phyloP scores from a whole-genome alignment of 2,329 filamentous ascomycete genomes.

The Paecilomyces formosus region DNA sequence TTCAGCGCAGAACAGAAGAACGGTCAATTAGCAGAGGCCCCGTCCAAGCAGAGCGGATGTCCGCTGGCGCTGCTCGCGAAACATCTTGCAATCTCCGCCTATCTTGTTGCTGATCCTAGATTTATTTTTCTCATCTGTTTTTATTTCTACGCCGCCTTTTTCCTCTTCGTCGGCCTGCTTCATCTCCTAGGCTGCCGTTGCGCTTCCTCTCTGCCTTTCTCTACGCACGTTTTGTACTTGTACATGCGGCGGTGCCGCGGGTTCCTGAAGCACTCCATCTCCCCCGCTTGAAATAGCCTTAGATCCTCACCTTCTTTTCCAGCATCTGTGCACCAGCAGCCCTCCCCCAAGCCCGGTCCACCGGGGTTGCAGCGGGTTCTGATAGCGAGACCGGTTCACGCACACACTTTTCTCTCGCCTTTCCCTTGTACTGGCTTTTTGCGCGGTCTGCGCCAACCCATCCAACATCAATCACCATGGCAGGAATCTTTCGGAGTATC shows the following conservation, averaged over 20 bases:
- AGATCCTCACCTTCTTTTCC: background rate
- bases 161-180: background rate
- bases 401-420: background rate
- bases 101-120: background rate
- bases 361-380: background rate
- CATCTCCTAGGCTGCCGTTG: background rate
- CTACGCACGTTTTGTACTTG: background rate
- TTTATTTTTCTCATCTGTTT: background rate
- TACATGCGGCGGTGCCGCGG: background rate
- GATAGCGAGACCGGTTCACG: background rate
- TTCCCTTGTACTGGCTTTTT: background rate
- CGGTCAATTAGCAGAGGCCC: background rate
- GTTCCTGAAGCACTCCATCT: background rate
- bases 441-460: background rate
- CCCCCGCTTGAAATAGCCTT: background rate
- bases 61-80: background rate
- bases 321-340: background rate
- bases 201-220: background rate
- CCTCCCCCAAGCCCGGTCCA: background rate
- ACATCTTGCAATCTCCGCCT: background rate
- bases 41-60: background rate
- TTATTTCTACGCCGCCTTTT: background rate
- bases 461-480: conserved; percentile 55
- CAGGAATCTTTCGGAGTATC: conserved; percentile 83
- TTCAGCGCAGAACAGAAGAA: conserved; percentile 1